Conservation (phyloP, 2,329 filamentous ascomycete species). For the Exophiala sp. region DNA sequence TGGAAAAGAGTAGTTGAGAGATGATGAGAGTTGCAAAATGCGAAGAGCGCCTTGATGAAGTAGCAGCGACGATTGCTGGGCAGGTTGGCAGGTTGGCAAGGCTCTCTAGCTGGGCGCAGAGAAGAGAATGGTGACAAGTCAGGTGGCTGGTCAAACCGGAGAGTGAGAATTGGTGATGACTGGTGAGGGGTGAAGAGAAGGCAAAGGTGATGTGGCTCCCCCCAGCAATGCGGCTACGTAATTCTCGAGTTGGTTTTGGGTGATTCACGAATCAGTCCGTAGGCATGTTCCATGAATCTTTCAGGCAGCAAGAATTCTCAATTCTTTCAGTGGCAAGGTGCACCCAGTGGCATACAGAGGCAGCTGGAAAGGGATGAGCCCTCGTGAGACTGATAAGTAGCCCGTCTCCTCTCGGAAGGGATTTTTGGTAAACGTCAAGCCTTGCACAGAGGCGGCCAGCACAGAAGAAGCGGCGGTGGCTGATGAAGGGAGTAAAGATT, state of each 20-base stretch:
- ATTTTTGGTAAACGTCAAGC: too few relatives aligned
- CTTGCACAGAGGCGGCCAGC: neutral
- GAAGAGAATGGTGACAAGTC: slow-evolving; percentile 1
- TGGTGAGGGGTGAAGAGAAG: neutral
- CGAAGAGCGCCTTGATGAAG: slow-evolving; percentile 2
- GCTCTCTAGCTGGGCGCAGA: slow-evolving; percentile 5
- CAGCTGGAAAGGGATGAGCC: too few relatives aligned
- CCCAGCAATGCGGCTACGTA: slow-evolving; percentile 5
- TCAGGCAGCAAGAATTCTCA: too few relatives aligned
- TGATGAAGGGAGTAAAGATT: neutral
- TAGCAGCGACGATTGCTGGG: slow-evolving; percentile 4
- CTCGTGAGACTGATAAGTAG: too few relatives aligned
- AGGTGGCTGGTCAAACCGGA: slow-evolving; percentile 7
- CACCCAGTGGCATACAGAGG: too few relatives aligned
- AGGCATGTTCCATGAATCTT: too few relatives aligned
- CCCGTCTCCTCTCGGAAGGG: too few relatives aligned
- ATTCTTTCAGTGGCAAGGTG: too few relatives aligned
- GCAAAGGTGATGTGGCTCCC: neutral
- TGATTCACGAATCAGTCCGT: too few relatives aligned
- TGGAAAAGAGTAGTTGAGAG: neutral
- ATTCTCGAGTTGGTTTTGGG: neutral
- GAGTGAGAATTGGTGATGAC: neutral
- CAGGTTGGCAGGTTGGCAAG: slow-evolving; percentile 17
- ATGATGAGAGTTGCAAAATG: neutral
- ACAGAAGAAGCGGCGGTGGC: neutral